Base-by-base conservation (phyloP, 2,329 filamentous ascomycete genomes). In the Xylariaceae sp. region DNA sequence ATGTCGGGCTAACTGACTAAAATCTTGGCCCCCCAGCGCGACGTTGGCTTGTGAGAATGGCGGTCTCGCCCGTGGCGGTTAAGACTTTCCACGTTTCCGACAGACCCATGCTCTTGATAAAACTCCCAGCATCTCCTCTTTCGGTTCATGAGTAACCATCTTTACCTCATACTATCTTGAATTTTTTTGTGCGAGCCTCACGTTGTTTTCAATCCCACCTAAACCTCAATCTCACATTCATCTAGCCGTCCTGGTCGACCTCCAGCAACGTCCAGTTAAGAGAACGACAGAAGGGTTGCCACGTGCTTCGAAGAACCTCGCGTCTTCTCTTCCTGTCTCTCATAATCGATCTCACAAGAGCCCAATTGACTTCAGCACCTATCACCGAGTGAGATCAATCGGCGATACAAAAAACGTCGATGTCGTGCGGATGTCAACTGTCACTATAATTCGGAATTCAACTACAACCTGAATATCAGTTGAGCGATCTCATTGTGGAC, bases 391-490 rank as follows among this genome's bases (percentile, higher is more conserved):
- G 15, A 47, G 56, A 64, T 55, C 65, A 64, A 50, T 56, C 64
- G 61, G 63, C 53, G 17, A 53, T 53, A 47, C 39, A 54, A 10
- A 30, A 69, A 61, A 57, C 55, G 52, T 60, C 66, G 68, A 78
- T 80, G 76, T 73, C 76, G 79, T 75, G 76, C 79, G 77, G 73
- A 82, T 84, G 81, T 80, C 75, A 70, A 74, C 78, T 73, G 75
- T 76, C 72, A 75, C 75, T 67, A 78, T 79, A 80, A 77, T 81
- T 76, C 77, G 74, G 74, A 79, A 78, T 67, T 72, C 72, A 67
- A 76, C 77, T 75, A 76, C 77, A 75, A 77, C 76, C 64, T 80
- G 78, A 78, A 77, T 77, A 70, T 75, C 77, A 69, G 75, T 76
- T 73, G 71, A 73, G n/a, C 71, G 72, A 71, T 69, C 70, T 67